phyloP scores from a whole-genome alignment of 805 yeast species.

The Kodamaea laetipori region DNA sequence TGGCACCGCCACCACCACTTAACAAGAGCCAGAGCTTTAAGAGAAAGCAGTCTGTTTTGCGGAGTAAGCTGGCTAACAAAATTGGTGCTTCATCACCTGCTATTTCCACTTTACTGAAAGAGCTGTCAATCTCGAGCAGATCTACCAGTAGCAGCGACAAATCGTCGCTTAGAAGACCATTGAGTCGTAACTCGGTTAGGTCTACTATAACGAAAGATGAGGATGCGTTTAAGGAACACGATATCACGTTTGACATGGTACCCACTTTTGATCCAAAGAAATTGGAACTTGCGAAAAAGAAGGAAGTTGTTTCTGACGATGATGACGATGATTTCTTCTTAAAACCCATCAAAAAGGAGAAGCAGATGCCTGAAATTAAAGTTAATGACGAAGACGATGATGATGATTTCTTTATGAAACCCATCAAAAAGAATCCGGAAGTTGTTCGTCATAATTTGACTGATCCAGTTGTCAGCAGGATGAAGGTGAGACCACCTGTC shows the following conservation, averaged over 20 bases:
- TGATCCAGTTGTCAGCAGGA: constrained; percentile 16
- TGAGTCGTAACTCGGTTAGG: constrained; percentile 7
- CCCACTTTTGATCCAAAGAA: constrained; percentile 38
- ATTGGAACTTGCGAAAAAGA: constrained; percentile 3
- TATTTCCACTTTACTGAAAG: constrained; percentile 8
- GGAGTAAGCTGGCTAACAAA: constrained; percentile 5
- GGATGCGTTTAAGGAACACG: constrained; percentile 70
- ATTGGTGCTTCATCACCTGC: constrained; percentile 3
- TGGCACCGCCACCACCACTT: constrained; percentile 70
- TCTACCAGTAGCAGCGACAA: constrained; percentile 14
- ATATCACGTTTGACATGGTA: constrained; percentile 71
- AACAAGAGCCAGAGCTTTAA: constrained; percentile 18
- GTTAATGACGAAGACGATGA: constrained; percentile 15
- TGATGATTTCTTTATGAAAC: constrained; percentile 23
- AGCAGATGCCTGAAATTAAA: background rate
- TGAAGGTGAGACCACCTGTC: constrained; percentile 90
- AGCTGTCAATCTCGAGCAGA: constrained; percentile 16
- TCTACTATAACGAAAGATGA: constrained; percentile 14
- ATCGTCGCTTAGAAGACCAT: constrained; percentile 6
- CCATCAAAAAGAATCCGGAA: constrained; percentile 14
- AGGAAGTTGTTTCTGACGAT: background rate
- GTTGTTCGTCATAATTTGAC: constrained; percentile 5
- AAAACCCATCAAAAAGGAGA: constrained; percentile 16
- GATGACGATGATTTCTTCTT: constrained; percentile 23
- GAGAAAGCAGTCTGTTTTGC: constrained; percentile 12